Evolutionary conservation across 306 rosid genomes (phyloP), one percentile per base, ranked within the genome.

Genomic region (Fragaria nilgerrensis): DNA sequence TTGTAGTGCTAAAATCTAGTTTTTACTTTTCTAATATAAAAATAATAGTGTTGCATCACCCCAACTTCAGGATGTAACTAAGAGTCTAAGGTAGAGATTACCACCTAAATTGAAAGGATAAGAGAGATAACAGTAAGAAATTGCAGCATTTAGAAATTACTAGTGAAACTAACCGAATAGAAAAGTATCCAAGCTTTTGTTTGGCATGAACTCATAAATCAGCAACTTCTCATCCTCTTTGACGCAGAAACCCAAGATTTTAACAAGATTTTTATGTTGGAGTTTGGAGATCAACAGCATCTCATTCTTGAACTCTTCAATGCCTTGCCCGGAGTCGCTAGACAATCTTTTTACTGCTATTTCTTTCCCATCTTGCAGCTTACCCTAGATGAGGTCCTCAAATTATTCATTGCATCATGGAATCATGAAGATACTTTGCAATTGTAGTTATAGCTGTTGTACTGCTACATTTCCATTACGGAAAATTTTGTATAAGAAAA

Each of bases 141-240:
- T 5, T 19, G 63, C 20, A 48, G 23, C 32, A 23, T 22, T 58
- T 22, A 58, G 37, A 9, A 45, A 68, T 86, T 8, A 78, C 80
- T 7, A 80, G 83, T 41, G 25, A 17, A 64, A 74, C 89, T 9
- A 68, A 83, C 89, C 73, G 6, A 86, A 86, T 27, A 80, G 70
- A 19, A 82, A 83, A 22, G 44, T 20, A 73, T 85, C 83, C 83
- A 85, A 77, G 68, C 86, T 83, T 83, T 78, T 77, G 72, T 86
- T 86, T 37, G 82, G 63, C 89, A 80, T 80, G 74, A 73, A 80
- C 75, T 86, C 89, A 19, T 83, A 86, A 23, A 86, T 23, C 6
- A 83, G 77, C 44, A 86, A 53, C 72, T 79, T 86, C 70, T 83
- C 89, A 12, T 83, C 83, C 8, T 68, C 52, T 3, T 86, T 62